Base-by-base conservation (phyloP, 345 rosid species). In the Capsella bursapastoris region DNA sequence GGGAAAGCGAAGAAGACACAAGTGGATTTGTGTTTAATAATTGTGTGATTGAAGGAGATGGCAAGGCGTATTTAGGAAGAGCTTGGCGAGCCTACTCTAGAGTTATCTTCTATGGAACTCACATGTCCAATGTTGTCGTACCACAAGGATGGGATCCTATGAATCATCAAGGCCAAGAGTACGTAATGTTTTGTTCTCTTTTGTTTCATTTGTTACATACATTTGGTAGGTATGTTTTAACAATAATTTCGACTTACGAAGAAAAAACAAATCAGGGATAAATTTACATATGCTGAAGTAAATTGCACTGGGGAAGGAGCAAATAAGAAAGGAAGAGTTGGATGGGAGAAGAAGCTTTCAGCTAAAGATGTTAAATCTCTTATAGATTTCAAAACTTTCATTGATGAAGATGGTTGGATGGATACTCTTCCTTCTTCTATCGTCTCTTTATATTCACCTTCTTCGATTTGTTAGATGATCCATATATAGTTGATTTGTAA, bases 131-230 rank as follows among this genome's bases (percentile, higher is more conserved):
- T 27, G 50, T 59, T 18, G 34, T 83, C 4, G 51, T 66, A 70
- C 85, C 82, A 7, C 32, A 34, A 47, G 90, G 88, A 31, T 86
- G 88, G 90, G 6, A 35, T 25, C 16, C 85, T 14, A 83, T 87
- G 88, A 0, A 2, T 0, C 65, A 29, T 25, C 40, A 9, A 8
- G 81, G 83, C n/a, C 69, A 71, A 7, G 88, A 83, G 88, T 82
- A 80, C 16, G 86, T 15, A 4, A 70, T 11, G 4, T 3, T 29
- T 55, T 55, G 2, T 35, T 62, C 18, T 72, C 25, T 31, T 63
- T 37, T 25, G 4, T n/a, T 57, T 32, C 1, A 6, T 43, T 10
- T 72, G 56, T 57, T 76, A 51, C 14, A 29, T 47, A 18, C 22
- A 45, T 58, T 12, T 22, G 7, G 56, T 0, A 22, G 6, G 10